Conservation (phyloP, 2,329 filamentous ascomycete species). For the Gnomoniopsis smithogilvyi region DNA sequence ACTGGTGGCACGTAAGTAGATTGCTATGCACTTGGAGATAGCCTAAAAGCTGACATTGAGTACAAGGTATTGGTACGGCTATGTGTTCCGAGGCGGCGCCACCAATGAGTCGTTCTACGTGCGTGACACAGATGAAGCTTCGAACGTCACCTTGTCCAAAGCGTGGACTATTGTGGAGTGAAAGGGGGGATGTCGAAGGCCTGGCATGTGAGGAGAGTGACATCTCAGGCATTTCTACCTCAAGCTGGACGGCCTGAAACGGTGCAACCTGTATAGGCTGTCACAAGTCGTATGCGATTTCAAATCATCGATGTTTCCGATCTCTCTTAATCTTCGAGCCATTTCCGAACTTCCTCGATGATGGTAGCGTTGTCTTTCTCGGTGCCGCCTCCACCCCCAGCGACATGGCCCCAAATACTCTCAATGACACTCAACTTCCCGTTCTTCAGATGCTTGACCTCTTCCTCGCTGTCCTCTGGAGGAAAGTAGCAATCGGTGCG, state of each 20-base stretch:
- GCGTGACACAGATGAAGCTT: background rate
- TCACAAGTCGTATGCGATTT: background rate
- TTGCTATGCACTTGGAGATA: background rate
- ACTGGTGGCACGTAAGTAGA: conserved; percentile 7
- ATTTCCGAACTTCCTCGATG: background rate
- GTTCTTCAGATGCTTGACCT: background rate
- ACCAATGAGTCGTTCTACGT: conserved; percentile 13
- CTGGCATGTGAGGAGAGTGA: background rate
- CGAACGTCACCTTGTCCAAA: conserved; percentile 2
- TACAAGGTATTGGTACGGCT: conserved; percentile 16
- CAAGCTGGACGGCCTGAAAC: background rate
- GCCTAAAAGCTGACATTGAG: background rate
- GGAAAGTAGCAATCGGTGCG: conserved; percentile 2
- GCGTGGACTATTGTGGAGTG: conserved; percentile 12
- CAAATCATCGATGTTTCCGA: background rate
- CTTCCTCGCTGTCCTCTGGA: background rate
- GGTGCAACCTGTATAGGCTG: background rate
- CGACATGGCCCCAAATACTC: conserved; percentile 2
- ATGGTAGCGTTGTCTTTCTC: background rate
- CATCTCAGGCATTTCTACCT: background rate
- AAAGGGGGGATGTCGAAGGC: background rate
- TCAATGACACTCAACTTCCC: conserved; percentile 4
- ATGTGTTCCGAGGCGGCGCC: conserved; percentile 12
- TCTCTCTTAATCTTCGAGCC: background rate
- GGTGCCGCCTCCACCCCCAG: background rate